Percentiles rank a stretch among this genome's conserved stretches.
Conservation (phyloP, 768 basidiomycete genomes). For the Cyathus striatus region DNA sequence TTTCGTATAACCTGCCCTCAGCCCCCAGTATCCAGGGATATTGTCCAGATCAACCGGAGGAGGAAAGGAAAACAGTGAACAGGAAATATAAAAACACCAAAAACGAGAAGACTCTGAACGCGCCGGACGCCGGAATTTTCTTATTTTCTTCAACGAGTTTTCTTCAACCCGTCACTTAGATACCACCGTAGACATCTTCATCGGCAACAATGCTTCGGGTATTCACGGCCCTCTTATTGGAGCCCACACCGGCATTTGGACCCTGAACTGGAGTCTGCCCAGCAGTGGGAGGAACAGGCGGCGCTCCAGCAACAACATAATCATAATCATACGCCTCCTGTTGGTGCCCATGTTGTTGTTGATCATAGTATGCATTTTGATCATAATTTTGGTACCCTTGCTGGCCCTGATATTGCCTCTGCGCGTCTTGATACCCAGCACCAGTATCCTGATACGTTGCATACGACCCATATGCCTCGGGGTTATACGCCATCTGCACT, state of each 20-base stretch:
- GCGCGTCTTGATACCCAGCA: constrained; percentile 22
- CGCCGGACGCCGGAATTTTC: too few species aligned
- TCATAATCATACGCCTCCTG: constrained; percentile 10
- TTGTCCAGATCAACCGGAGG: too few species aligned
- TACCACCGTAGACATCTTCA: constrained; percentile 33
- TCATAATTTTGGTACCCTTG: constrained; percentile 20
- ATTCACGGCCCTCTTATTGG: constrained; percentile 10
- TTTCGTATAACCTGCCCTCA: too few species aligned
- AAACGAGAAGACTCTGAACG: too few species aligned
- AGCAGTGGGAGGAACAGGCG: constrained; percentile 7
- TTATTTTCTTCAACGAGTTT: neutral
- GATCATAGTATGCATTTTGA: constrained; percentile 12
- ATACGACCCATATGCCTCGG: constrained; percentile 40
- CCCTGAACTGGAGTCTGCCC: constrained; percentile 5
- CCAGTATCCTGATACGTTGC: constrained; percentile 23
- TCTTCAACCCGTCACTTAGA: constrained; percentile 12
- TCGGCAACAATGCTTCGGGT: constrained; percentile 14
- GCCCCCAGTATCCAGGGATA: too few species aligned
- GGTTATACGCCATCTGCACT: constrained; percentile 29
- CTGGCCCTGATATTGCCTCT: constrained; percentile 26
- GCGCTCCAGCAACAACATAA: constrained; percentile 16
- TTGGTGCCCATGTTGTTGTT: constrained; percentile 19
- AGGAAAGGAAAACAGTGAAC: too few species aligned
- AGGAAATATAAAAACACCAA: too few species aligned
- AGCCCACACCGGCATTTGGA: too few species aligned